Evolutionary conservation across 1,139 yeast species (phyloP).

Genomic region (Diutina mesorugosa): DNA sequence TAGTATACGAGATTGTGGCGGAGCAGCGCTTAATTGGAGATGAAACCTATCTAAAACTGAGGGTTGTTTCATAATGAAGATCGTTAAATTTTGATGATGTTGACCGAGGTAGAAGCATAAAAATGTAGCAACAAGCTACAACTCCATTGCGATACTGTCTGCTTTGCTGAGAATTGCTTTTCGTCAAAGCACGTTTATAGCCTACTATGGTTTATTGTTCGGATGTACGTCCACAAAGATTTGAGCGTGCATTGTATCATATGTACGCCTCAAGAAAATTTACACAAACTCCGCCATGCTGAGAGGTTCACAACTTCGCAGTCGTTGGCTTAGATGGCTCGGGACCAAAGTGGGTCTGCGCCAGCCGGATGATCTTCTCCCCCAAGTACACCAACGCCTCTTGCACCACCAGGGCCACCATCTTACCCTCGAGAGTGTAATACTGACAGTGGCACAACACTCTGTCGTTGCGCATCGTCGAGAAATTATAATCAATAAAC

Average conservation of each 20-base stretch:
- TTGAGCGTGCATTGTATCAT: neutral
- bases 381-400: slow-evolving; percentile 28
- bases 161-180: neutral
- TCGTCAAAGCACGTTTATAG: neutral
- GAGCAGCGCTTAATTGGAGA: neutral
- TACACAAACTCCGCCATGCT: neutral
- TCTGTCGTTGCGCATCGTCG: slow-evolving; percentile 26
- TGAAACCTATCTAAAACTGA: neutral
- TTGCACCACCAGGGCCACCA: slow-evolving; percentile 29
- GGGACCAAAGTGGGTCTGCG: neutral
- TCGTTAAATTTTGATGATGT: no score
- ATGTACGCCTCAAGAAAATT: neutral
- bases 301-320: neutral
- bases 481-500: slow-evolving; percentile 20
- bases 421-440: slow-evolving; percentile 20
- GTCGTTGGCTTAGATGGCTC: neutral
- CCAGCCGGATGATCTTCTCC: neutral
- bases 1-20: neutral
- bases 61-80: neutral
- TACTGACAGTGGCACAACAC: slow-evolving; percentile 23
- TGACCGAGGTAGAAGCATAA: no score
- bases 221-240: neutral
- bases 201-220: neutral
- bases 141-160: no score
- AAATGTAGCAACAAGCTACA: no score